A percentile compares a stretch with the other conserved stretches of the same genome.
Evolutionary conservation across 208 protist genomes (phyloP).

Genomic region (Acanthamoeba sp.): DNA sequence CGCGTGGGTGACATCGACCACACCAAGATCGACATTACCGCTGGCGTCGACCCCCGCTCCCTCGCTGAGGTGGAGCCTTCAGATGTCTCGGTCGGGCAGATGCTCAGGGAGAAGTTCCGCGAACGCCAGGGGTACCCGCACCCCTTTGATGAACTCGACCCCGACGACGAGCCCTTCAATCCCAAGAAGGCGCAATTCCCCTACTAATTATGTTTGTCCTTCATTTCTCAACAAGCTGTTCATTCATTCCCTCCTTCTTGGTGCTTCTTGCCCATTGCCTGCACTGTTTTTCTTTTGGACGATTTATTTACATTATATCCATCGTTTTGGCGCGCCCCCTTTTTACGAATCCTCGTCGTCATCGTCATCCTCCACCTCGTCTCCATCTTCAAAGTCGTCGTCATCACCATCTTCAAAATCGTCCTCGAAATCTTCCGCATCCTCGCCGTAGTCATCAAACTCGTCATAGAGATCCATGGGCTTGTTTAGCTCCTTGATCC

Average conservation of each 20-base stretch:
- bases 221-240: neutral
- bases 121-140: neutral
- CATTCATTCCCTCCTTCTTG: neutral
- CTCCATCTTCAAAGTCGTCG: conserved; percentile 57
- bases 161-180: neutral
- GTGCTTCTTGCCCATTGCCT: too few species aligned
- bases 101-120: neutral
- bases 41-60: neutral
- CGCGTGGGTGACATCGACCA: neutral
- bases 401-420: conserved; percentile 53
- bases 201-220: neutral
- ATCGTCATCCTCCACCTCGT: conserved; percentile 14
- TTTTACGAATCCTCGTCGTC: neutral
- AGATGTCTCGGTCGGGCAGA: neutral
- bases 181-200: conserved; percentile 19
- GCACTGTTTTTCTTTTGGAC: neutral
- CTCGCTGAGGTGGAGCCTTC: neutral
- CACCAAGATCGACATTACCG: neutral
- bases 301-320: conserved; percentile 30
- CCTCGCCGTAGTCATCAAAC: conserved; percentile 76
- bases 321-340: neutral
- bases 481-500: conserved; percentile 75
- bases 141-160: neutral
- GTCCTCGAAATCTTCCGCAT: conserved; percentile 71
- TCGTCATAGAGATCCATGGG: conserved; percentile 78